A percentile compares a stretch with the other conserved stretches of the same genome.
Conservation (phyloP, 2,329 filamentous ascomycete genomes). For the Furcasterigmium furcatum region DNA sequence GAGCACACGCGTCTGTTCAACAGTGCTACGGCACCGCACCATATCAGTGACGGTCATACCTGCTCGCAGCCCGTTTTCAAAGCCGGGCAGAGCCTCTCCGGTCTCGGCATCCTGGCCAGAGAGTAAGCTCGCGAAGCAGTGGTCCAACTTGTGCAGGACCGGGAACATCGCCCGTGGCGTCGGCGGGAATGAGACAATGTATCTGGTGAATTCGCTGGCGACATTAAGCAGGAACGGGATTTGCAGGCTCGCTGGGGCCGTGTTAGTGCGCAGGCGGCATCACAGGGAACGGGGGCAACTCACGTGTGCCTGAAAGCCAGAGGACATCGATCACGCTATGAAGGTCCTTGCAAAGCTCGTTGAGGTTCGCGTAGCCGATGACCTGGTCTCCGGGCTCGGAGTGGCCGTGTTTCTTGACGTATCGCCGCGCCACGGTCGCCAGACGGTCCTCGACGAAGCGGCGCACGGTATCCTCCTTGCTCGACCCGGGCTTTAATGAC, state of each 20-base stretch:
- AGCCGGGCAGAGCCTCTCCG: conserved; percentile 65
- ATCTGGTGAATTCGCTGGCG: conserved; percentile 68
- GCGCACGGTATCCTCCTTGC: conserved; percentile 57
- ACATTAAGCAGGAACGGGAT: conserved; percentile 80
- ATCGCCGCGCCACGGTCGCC: conserved; percentile 52
- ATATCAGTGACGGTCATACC: conserved; percentile 80
- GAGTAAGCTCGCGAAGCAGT: conserved; percentile 76
- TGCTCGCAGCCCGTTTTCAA: conserved; percentile 56
- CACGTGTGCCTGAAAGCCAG: conserved; percentile 86
- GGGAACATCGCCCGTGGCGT: conserved; percentile 66
- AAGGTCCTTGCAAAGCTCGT: conserved; percentile 70
- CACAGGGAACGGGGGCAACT: conserved; percentile 23
- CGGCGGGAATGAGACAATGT: conserved; percentile 69
- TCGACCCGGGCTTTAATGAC: conserved; percentile 51
- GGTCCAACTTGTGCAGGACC: conserved; percentile 75
- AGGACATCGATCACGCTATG: conserved; percentile 74
- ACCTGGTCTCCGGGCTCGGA: conserved; percentile 43
- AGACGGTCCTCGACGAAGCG: conserved; percentile 54
- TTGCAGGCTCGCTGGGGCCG: conserved; percentile 69
- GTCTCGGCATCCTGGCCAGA: conserved; percentile 64
- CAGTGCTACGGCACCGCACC: conserved; percentile 79
- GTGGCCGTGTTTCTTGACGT: conserved; percentile 55
- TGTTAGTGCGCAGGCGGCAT: not conserved
- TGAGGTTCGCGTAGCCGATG: conserved; percentile 56
- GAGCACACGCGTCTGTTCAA: conserved; percentile 69